Conservation (phyloP, 345 rosid species). For the Citrus unshiu region DNA sequence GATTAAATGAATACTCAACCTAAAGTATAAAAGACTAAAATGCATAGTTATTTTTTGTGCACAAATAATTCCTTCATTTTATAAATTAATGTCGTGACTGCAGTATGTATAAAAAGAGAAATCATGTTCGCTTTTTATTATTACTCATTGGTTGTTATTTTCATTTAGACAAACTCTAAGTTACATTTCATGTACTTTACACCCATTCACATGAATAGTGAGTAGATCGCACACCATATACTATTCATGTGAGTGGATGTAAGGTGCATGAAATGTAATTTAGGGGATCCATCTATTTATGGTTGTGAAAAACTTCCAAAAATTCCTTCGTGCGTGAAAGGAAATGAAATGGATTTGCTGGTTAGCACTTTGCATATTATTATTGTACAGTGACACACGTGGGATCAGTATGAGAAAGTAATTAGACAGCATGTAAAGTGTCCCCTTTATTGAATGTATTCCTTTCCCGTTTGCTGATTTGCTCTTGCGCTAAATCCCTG, state of each 20-base stretch:
- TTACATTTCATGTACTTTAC: too few relatives aligned
- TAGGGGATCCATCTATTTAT: too few relatives aligned
- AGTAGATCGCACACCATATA: fast-evolving
- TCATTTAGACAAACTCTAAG: fast-evolving
- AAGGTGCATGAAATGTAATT: too few relatives aligned
- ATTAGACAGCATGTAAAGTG: not conserved
- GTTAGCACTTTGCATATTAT: not conserved
- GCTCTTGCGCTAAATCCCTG: not conserved
- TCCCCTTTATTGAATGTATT: too few relatives aligned
- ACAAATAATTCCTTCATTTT: not conserved
- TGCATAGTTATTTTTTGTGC: not conserved
- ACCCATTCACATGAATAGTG: too few relatives aligned
- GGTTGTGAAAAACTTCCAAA: too few relatives aligned
- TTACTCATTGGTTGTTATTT: too few relatives aligned
- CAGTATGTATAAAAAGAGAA: too few relatives aligned
- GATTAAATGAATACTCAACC: too few relatives aligned
- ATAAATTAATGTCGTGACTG: not conserved
- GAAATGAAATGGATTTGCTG: not conserved
- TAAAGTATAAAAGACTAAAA: not conserved
- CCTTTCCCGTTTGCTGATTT: not conserved
- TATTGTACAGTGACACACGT: not conserved
- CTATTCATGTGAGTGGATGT: too few relatives aligned
- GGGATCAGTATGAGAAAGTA: not conserved
- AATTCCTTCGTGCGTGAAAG: not conserved
- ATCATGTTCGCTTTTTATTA: too few relatives aligned